Evolutionary conservation across 2,329 filamentous ascomycete species (phyloP).

Genomic region (Erysiphe pulchra): DNA sequence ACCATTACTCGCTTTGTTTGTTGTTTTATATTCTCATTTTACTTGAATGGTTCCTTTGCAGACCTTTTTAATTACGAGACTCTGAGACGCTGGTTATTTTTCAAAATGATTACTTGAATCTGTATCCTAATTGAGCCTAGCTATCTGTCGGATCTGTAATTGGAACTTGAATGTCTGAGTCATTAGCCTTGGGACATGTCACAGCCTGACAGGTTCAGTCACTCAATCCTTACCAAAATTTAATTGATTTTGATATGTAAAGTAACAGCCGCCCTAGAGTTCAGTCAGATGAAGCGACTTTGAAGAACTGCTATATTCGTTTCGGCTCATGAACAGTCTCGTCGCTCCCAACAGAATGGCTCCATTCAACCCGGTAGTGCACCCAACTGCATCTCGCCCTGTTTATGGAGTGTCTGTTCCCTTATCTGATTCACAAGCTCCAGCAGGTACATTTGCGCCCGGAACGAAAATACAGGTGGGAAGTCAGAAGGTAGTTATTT

Average conservation of each 20-base stretch:
- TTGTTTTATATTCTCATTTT: too few relatives aligned
- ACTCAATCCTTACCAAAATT: too few relatives aligned
- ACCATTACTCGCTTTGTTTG: too few relatives aligned
- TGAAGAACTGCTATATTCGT: conserved; percentile 3
- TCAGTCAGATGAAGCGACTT: conserved; percentile 12
- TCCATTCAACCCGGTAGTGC: conserved; percentile 17
- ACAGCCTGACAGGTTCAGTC: not conserved
- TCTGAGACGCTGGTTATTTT: not conserved
- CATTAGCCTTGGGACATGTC: not conserved
- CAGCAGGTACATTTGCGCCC: conserved; percentile 71
- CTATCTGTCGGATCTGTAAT: not conserved
- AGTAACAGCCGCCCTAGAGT: too few relatives aligned
- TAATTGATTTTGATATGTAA: too few relatives aligned
- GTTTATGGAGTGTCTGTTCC: conserved; percentile 20
- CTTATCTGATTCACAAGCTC: conserved; percentile 19
- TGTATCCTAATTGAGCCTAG: not conserved
- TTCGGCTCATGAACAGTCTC: conserved; percentile 2
- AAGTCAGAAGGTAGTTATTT: conserved; percentile 73
- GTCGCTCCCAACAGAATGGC: conserved; percentile 13
- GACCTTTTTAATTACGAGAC: too few relatives aligned
- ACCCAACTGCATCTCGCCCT: conserved; percentile 17
- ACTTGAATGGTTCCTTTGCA: too few relatives aligned
- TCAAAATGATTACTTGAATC: not conserved
- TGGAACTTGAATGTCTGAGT: not conserved
- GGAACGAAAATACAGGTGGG: conserved; percentile 96